Base-by-base conservation (phyloP, 2,329 filamentous ascomycete genomes). In the Alternaria novae-zelandiae region DNA sequence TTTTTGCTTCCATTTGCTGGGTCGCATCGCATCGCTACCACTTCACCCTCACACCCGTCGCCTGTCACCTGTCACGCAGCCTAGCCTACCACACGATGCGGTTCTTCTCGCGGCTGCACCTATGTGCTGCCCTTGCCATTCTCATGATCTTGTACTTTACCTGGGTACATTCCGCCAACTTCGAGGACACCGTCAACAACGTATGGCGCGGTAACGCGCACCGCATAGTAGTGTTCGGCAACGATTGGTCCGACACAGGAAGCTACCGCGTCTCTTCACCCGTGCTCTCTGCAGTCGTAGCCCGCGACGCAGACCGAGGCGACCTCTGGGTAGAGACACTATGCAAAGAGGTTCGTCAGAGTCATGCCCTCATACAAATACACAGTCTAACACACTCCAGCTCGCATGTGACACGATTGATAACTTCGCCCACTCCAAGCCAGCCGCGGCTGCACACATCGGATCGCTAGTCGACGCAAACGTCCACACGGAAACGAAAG, bases 201-300 rank as follows among this genome's bases (percentile, higher is more conserved):
- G 72, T 66, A 46, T 77, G 77, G 74, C 68, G 64, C 59, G 72
- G 72, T 36, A 67, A 62, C 26, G 64, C 74, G 28, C 73, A 74
- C 57, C 73, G 76, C 43, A 57, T 81, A 20, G 78, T 81, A 26
- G 78, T 80, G 23, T 80, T 81, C 67, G 79, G 78, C 12, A 76
- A 80, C 56, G 77, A 79, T 57, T 80, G 77, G 76, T 80, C 78
- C 57, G 78, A 80, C 67, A 79, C 70, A 45, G 77, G 78, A 23
- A 70, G 64, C 47, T 78, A 79, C 73, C 73, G 75, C 54, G 70
- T 77, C 53, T 71, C 72, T 65, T 66, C 75, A 59, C 74, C 77
- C 45, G 68, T 68, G 15, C 66, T 64, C 36, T 66, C 69, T 13
- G 64, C 67, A 9, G 67, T 59, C 20, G 65, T 63, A 63, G 56